Conservation (phyloP, 75 land plant species). For the Cupressus sempervirens region DNA sequence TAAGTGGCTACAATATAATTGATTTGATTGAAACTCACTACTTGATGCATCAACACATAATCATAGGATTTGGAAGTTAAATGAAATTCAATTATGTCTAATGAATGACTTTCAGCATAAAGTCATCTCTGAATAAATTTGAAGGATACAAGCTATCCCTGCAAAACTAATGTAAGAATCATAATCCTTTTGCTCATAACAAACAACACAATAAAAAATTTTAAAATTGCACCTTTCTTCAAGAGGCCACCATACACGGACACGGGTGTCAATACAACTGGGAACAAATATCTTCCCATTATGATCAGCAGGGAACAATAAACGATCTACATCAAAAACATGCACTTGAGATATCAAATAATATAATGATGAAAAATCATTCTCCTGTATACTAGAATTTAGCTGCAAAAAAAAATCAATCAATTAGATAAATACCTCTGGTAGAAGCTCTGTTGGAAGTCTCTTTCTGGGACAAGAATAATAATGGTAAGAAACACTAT, state of each 20-base stretch:
- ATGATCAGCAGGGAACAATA: not conserved
- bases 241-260: conserved; percentile 13
- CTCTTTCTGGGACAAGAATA: not conserved
- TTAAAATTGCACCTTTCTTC: not conserved
- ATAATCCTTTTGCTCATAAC: not conserved
- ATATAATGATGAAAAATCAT: not conserved
- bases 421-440: conserved; percentile 3
- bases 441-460: not conserved
- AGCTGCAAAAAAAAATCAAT: not conserved
- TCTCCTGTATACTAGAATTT: not conserved
- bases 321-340: not conserved
- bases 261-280: not conserved
- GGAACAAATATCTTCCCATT: not conserved
- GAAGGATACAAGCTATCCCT: not conserved
- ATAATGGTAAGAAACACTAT: not conserved
- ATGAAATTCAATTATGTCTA: not conserved
- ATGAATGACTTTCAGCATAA: not conserved
- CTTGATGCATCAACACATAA: not conserved
- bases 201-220: not conserved
- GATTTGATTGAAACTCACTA: not conserved
- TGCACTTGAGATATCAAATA: not conserved
- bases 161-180: not conserved
- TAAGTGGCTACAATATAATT: not conserved
- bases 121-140: not conserved
- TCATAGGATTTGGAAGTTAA: not conserved